phyloP scores from a whole-genome alignment of 140 eudicot species.

The Anethum foeniculum region DNA sequence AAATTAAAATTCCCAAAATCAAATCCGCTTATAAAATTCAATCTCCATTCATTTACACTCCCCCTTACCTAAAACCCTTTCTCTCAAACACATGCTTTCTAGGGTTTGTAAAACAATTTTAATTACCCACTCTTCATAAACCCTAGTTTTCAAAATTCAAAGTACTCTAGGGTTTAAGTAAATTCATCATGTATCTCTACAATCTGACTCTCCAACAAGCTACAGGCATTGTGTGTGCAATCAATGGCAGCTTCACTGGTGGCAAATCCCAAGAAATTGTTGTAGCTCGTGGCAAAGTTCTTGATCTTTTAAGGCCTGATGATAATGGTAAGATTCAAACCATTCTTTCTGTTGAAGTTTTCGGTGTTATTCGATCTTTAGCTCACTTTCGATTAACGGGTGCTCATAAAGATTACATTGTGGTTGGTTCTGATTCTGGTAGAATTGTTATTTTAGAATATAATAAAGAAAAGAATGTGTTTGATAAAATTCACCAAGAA shows the following conservation, averaged over 20 bases:
- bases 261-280: slow-evolving; percentile 77
- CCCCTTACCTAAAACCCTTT: no score
- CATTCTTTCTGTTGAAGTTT: slow-evolving; percentile 73
- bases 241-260: slow-evolving; percentile 96
- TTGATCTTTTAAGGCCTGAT: slow-evolving; percentile 90
- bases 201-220: slow-evolving; percentile 84
- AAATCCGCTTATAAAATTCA: no score
- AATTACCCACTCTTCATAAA: not conserved
- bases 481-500: slow-evolving; percentile 80
- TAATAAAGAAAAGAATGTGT: slow-evolving; percentile 67
- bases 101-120: not conserved
- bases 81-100: not conserved
- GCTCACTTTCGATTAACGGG: slow-evolving; percentile 90
- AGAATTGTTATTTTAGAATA: slow-evolving; percentile 78
- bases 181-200: slow-evolving; percentile 63
- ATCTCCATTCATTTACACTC: no score
- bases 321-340: slow-evolving; percentile 95
- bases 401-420: slow-evolving; percentile 74
- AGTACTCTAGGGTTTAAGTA: slow-evolving; percentile 20
- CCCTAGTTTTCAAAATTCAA: slow-evolving; percentile 4
- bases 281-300: slow-evolving; percentile 88
- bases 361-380: slow-evolving; percentile 77
- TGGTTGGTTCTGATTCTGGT: slow-evolving; percentile 94
- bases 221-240: slow-evolving; percentile 81
- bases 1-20: no score